A percentile compares a stretch with the other conserved stretches of the same genome.
Evolutionary conservation across 129 eudicot genomes (phyloP).

Genomic region (Helichrysum umbraculigerum): DNA sequence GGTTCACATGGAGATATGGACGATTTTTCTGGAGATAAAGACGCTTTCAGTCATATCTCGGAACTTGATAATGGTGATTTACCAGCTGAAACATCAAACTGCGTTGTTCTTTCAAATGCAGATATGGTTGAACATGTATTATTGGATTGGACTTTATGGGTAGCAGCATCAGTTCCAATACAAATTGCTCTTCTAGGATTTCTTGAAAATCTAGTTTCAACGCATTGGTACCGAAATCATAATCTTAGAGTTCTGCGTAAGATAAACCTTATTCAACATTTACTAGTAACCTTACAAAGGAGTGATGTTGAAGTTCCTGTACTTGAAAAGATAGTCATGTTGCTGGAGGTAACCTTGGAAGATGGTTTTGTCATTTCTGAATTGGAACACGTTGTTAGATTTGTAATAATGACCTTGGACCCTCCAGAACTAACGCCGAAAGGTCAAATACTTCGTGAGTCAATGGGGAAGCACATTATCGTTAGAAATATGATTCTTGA

Average conservation of each 20-base stretch:
- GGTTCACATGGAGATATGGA: constrained; percentile 91
- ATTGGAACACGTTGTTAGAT: constrained; percentile 85
- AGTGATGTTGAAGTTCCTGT: constrained; percentile 98
- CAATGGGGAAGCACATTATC: constrained; percentile 92
- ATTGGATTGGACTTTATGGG: constrained; percentile 99
- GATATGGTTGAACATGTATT: constrained; percentile 97
- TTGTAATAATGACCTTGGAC: constrained; percentile 89
- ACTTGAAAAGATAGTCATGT: constrained; percentile 73
- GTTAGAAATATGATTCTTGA: constrained; percentile 97
- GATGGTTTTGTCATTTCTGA: constrained; percentile 90
- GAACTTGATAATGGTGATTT: constrained; percentile 71
- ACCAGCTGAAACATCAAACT: constrained; percentile 80
- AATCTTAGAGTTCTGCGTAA: constrained; percentile 86
- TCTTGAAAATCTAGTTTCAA: constrained; percentile 89
- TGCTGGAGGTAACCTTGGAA: constrained; percentile 72
- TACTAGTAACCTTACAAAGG: constrained; percentile 84
- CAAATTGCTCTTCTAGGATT: constrained; percentile 85
- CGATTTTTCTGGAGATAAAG: constrained; percentile 78
- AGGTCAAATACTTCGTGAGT: constrained; percentile 59
- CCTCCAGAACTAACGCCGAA: constrained; percentile 75
- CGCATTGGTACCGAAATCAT: constrained; percentile 95
- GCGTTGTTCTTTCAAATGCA: constrained; percentile 89
- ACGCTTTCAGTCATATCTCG: constrained; percentile 72
- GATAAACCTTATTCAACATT: constrained; percentile 87
- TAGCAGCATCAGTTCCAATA: constrained; percentile 73